Conservation (phyloP, 2,329 filamentous ascomycete genomes). For the Scedosporium apiospermum region DNA sequence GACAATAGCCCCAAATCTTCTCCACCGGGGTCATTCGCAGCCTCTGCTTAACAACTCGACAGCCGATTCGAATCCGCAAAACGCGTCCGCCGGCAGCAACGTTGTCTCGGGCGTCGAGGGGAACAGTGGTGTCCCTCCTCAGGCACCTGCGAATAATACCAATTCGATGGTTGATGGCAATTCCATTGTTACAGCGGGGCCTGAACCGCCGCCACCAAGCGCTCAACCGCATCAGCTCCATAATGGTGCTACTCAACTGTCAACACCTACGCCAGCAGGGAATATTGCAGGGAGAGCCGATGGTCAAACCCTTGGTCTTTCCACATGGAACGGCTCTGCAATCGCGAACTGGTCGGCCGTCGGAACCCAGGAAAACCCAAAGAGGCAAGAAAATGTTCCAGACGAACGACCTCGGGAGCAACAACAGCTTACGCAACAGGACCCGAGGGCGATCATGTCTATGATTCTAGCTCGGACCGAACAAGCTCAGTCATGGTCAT, state of each 20-base stretch:
- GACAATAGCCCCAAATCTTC: constrained; percentile 1
- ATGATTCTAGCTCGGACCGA: neutral
- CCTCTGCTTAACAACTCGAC: neutral
- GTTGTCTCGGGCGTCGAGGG: neutral
- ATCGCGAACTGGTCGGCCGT: neutral
- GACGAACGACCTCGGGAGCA: neutral
- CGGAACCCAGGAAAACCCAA: neutral
- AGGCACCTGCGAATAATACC: neutral
- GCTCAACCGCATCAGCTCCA: neutral
- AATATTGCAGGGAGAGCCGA: too few relatives aligned
- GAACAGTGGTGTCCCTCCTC: neutral
- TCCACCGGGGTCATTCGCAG: neutral
- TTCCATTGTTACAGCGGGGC: neutral
- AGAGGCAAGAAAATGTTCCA: neutral
- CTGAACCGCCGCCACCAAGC: neutral
- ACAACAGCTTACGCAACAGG: neutral
- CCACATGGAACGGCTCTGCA: neutral
- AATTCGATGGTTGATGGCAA: neutral
- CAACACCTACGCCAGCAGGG: too few relatives aligned
- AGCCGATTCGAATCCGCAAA: neutral
- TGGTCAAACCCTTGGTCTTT: neutral
- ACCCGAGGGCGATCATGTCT: neutral
- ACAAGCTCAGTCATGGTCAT: neutral
- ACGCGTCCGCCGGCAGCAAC: neutral
- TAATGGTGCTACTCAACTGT: too few relatives aligned